A percentile compares a stretch with the other conserved stretches of the same genome.
Evolutionary conservation across 805 yeast genomes (phyloP).

Genomic region (Wickerhamiella australiensis): DNA sequence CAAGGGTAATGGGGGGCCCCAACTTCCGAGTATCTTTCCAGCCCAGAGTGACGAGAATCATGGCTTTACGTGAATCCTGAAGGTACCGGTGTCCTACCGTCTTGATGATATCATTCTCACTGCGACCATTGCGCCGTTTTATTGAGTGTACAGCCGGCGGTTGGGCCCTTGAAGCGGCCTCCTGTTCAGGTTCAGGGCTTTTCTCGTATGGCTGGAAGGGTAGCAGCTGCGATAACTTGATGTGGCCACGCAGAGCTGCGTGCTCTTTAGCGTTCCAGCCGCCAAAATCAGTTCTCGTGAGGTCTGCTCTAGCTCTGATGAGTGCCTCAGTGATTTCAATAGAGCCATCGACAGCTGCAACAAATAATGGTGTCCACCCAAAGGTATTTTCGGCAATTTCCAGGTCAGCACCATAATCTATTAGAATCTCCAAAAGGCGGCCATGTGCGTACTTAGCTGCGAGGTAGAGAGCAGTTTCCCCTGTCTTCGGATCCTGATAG

Average conservation of each 20-base stretch:
- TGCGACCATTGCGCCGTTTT: conserved; percentile 6
- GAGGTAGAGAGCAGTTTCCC: conserved; percentile 73
- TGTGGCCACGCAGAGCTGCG: conserved; percentile 80
- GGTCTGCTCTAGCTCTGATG: conserved; percentile 41
- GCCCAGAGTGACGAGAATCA: conserved; percentile 75
- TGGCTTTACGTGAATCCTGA: conserved; percentile 42
- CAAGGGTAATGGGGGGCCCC: conserved; percentile 50
- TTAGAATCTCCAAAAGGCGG: conserved; percentile 46
- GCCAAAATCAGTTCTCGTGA: conserved; percentile 54
- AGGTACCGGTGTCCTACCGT: conserved; percentile 78
- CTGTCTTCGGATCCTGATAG: conserved; percentile 39
- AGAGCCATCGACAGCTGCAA: conserved; percentile 80
- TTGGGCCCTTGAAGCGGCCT: neutral
- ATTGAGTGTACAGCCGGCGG: neutral
- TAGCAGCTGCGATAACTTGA: conserved; percentile 52
- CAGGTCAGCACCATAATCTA: conserved; percentile 50
- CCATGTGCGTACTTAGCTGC: conserved; percentile 54
- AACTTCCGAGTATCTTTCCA: conserved; percentile 62
- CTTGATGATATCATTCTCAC: conserved; percentile 43
- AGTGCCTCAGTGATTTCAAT: conserved; percentile 44
- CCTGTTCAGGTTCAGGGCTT: conserved; percentile 25
- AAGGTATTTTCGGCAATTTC: conserved; percentile 67
- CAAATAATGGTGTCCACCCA: conserved; percentile 91
- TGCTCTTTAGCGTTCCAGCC: conserved; percentile 99
- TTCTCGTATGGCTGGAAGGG: conserved; percentile 17